Percentiles rank a stretch among this genome's conserved stretches.
Evolutionary conservation across 805 yeast species (phyloP).

Genomic region (Nakazawaea ishiwadae): DNA sequence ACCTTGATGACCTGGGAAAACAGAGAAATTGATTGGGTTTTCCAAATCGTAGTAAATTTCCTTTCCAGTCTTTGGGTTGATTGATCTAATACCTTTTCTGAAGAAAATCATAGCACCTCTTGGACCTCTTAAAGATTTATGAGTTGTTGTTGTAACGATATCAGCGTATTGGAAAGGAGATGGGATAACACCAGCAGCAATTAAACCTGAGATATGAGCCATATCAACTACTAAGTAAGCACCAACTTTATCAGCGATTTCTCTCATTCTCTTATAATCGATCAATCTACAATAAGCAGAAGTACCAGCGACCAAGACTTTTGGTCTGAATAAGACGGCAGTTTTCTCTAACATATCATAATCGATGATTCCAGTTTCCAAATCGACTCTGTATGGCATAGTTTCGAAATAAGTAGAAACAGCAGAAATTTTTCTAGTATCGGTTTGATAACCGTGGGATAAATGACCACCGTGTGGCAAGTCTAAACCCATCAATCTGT

Average conservation of each 20-base stretch:
- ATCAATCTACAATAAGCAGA: constrained; percentile 96
- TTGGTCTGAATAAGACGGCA: constrained; percentile 91
- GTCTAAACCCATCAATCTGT: constrained; percentile 96
- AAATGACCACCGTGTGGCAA: constrained; percentile 98
- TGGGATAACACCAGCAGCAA: constrained; percentile 93
- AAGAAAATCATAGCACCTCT: constrained; percentile 99
- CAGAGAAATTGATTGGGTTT: constrained; percentile 93
- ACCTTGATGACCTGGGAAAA: constrained; percentile 99
- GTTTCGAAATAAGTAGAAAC: constrained; percentile 97
- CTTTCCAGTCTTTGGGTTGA: constrained; percentile 86
- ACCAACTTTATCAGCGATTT: constrained; percentile 95
- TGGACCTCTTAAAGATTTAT: constrained; percentile 98
- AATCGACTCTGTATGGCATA: constrained; percentile 95
- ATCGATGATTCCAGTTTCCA: constrained; percentile 90
- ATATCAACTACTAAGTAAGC: constrained; percentile 95
- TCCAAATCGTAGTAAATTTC: constrained; percentile 89
- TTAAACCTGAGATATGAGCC: constrained; percentile 97
- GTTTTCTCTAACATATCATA: constrained; percentile 92
- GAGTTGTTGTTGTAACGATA: constrained; percentile 97
- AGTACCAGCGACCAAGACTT: constrained; percentile 95
- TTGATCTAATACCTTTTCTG: constrained; percentile 90
- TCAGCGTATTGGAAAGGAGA: constrained; percentile 97
- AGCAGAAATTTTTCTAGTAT: constrained; percentile 86
- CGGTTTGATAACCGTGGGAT: constrained; percentile 98
- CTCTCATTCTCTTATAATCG: constrained; percentile 94